phyloP scores from a whole-genome alignment of 2,329 filamentous ascomycete species.

The Didymosphaeria variabile region DNA sequence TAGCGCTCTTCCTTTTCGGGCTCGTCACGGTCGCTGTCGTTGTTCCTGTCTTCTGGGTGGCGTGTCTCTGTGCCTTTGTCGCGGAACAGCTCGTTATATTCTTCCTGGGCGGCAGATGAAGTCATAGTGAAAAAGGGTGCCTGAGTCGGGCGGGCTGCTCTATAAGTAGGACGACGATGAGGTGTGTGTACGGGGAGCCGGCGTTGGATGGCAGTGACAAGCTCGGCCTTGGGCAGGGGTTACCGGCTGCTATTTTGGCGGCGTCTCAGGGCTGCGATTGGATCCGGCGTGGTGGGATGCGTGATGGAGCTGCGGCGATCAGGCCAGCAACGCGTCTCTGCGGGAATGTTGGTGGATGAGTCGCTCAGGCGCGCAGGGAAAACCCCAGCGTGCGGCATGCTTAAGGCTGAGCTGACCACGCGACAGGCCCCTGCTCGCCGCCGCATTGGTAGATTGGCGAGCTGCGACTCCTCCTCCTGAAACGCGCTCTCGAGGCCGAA shows the following conservation, averaged over 20 bases:
- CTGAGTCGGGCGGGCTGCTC: slow-evolving; percentile 21
- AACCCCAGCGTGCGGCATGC: slow-evolving; percentile 3
- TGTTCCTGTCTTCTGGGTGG: slow-evolving; percentile 59
- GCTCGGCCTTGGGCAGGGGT: slow-evolving; percentile 25
- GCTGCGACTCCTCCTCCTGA: slow-evolving; percentile 25
- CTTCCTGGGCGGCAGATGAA: slow-evolving; percentile 56
- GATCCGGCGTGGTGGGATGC: slow-evolving; percentile 14
- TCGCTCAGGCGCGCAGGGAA: not conserved
- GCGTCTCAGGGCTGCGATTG: slow-evolving; percentile 30
- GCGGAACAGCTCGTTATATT: slow-evolving; percentile 61
- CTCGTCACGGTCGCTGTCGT: slow-evolving; percentile 69
- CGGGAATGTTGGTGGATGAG: not conserved
- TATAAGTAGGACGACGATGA: slow-evolving; percentile 35
- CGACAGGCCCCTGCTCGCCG: slow-evolving; percentile 18
- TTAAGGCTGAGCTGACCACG: slow-evolving; percentile 32
- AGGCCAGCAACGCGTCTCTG: not conserved
- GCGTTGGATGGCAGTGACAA: slow-evolving; percentile 25
- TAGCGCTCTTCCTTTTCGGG: slow-evolving; percentile 53
- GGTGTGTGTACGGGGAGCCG: slow-evolving; percentile 20
- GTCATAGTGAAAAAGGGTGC: slow-evolving; percentile 50
- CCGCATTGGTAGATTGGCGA: slow-evolving; percentile 32
- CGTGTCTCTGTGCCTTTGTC: slow-evolving; percentile 54
- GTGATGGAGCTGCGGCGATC: not conserved
- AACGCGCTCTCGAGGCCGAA: slow-evolving; percentile 33
- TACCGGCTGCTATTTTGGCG: slow-evolving; percentile 16